Percentiles rank a stretch among this genome's conserved stretches.
These are phyloP conservation scores for Tremella mesenterica DNA, from an alignment of 768 basidiomycete genomes.

Conservation along the genomic window DNA sequence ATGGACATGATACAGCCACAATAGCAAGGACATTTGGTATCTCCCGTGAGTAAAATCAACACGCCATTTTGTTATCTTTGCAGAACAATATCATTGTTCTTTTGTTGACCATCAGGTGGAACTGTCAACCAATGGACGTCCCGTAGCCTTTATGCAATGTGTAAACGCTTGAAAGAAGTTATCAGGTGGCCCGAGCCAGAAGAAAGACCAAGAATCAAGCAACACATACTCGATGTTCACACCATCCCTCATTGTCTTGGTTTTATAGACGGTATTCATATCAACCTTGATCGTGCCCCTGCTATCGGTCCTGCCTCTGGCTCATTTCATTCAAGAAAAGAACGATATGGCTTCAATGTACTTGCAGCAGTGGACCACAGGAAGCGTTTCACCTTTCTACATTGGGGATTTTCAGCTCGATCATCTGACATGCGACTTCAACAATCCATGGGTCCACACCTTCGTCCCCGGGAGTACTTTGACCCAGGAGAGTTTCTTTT, in stretches of 20 bases:
- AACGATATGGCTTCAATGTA: conserved; percentile 1
- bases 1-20: too few relatives aligned
- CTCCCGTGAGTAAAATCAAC: too few relatives aligned
- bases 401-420: not conserved
- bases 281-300: conserved; percentile 1
- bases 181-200: too few relatives aligned
- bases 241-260: conserved; percentile 1
- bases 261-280: conserved; percentile 1
- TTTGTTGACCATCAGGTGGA: too few relatives aligned
- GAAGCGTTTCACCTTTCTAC: conserved; percentile 1
- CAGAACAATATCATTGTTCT: too few relatives aligned
- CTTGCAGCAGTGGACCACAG: not conserved
- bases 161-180: too few relatives aligned
- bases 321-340: not conserved
- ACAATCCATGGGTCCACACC: not conserved
- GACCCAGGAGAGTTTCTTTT: not conserved
- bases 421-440: not conserved
- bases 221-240: not conserved
- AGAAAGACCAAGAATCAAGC: too few relatives aligned
- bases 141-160: too few relatives aligned
- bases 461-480: not conserved
- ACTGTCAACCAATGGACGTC: too few relatives aligned
- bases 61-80: too few relatives aligned
- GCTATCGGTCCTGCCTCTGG: not conserved
- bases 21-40: too few relatives aligned